These are phyloP conservation scores for Fusarium gaditjirri DNA, from an alignment of 2,329 filamentous ascomycete species.

Conservation along the genomic window DNA sequence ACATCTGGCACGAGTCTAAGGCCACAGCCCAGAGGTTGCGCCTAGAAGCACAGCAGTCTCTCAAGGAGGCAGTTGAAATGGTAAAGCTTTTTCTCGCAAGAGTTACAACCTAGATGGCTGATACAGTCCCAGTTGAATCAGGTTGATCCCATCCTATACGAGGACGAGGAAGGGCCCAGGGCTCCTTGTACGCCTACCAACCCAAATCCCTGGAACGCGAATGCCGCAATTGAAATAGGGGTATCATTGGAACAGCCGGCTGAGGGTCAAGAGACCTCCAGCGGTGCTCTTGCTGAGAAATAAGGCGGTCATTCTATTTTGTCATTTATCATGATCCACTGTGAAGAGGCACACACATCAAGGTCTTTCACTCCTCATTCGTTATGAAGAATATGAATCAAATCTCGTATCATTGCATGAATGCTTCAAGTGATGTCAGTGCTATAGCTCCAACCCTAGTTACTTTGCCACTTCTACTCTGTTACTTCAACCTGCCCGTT, in stretches of 20 bases:
- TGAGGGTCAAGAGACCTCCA: too few species aligned
- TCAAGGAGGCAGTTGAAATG: background rate
- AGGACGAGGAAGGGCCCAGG: background rate
- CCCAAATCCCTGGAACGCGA: background rate
- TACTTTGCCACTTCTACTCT: too few species aligned
- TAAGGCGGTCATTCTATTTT: too few species aligned
- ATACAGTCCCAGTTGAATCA: background rate
- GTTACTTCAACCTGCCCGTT: too few species aligned
- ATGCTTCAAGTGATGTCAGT: too few species aligned
- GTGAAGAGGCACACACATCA: too few species aligned
- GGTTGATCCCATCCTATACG: background rate
- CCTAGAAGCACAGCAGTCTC: background rate
- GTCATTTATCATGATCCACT: too few species aligned
- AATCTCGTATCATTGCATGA: too few species aligned
- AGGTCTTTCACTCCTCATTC: too few species aligned
- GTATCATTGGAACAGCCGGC: background rate
- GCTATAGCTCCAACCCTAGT: too few species aligned
- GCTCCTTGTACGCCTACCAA: background rate
- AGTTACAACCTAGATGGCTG: background rate
- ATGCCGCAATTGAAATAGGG: background rate
- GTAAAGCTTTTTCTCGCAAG: background rate
- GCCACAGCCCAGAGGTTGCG: background rate
- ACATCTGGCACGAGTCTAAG: background rate
- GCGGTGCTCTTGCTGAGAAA: too few species aligned
- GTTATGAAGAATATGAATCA: too few species aligned